Evolutionary conservation across 805 yeast species (phyloP).

Genomic region (Candida orba): DNA sequence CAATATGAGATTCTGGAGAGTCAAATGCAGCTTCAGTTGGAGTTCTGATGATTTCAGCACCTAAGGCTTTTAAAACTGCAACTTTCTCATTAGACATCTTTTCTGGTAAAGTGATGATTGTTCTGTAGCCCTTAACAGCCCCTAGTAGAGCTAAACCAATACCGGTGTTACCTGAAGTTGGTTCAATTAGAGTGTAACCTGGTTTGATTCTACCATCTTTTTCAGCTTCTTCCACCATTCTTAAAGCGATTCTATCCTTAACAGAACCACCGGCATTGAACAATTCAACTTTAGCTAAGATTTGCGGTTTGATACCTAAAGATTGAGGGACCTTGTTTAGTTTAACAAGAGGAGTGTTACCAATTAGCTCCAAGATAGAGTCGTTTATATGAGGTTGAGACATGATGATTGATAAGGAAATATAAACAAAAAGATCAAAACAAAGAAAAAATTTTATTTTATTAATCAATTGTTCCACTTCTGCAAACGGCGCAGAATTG

Average conservation of each 20-base stretch:
- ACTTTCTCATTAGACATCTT: conserved; percentile 91
- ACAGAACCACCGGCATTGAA: conserved; percentile 90
- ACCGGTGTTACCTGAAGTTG: conserved; percentile 89
- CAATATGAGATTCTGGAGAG: conserved; percentile 85
- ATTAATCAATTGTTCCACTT: too few species aligned
- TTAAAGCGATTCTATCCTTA: conserved; percentile 80
- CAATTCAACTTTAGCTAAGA: conserved; percentile 69
- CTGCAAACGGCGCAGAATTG: too few species aligned
- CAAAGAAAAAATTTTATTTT: too few species aligned
- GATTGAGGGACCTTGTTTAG: conserved; percentile 73
- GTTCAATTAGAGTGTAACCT: conserved; percentile 81
- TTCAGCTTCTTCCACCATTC: conserved; percentile 85
- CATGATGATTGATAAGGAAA: background rate
- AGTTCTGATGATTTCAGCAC: conserved; percentile 86
- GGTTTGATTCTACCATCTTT: conserved; percentile 70
- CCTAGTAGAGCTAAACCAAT: conserved; percentile 84
- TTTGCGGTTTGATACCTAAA: conserved; percentile 62
- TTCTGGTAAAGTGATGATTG: conserved; percentile 83
- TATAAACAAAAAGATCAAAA: background rate
- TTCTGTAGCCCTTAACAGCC: conserved; percentile 80
- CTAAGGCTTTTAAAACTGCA: conserved; percentile 78
- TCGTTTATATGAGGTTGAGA: conserved; percentile 1
- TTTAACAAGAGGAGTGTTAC: conserved; percentile 76
- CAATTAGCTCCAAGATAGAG: conserved; percentile 65
- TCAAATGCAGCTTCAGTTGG: conserved; percentile 94